Evolutionary conservation across 2,329 filamentous ascomycete genomes (phyloP).

Genomic region (Hypoxylon sp.): DNA sequence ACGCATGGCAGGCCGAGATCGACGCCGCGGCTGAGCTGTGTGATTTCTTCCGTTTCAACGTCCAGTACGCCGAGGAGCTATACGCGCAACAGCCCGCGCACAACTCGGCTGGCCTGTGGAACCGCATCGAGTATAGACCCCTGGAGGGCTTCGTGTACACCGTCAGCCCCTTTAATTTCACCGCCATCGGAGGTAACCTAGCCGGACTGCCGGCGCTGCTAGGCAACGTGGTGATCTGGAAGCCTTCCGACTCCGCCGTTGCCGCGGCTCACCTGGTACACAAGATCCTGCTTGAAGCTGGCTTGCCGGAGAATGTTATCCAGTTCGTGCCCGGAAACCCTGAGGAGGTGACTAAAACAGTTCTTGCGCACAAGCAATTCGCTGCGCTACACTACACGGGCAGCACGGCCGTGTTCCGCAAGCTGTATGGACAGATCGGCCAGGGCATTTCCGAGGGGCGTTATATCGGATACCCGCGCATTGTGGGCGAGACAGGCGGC

Average conservation of each 20-base stretch:
- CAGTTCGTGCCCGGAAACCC: slow-evolving; percentile 94
- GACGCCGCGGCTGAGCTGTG: slow-evolving; percentile 92
- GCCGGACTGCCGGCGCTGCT: slow-evolving; percentile 86
- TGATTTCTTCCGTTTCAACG: slow-evolving; percentile 95
- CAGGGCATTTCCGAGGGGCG: slow-evolving; percentile 83
- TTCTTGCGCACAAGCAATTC: slow-evolving; percentile 83
- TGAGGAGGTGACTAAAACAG: slow-evolving; percentile 83
- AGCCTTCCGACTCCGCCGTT: slow-evolving; percentile 91
- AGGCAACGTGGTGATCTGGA: slow-evolving; percentile 97
- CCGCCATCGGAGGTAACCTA: slow-evolving; percentile 91
- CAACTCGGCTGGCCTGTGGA: slow-evolving; percentile 89
- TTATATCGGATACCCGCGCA: slow-evolving; percentile 88
- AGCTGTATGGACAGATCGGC: slow-evolving; percentile 89
- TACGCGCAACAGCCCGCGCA: slow-evolving; percentile 90
- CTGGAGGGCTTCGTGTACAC: slow-evolving; percentile 97
- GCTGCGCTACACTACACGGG: slow-evolving; percentile 96
- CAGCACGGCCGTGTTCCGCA: slow-evolving; percentile 91
- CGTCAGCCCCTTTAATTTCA: slow-evolving; percentile 97
- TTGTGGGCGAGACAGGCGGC: slow-evolving; percentile 91
- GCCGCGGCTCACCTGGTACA: slow-evolving; percentile 94
- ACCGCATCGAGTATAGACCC: slow-evolving; percentile 88
- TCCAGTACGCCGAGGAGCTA: slow-evolving; percentile 92
- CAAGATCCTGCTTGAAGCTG: slow-evolving; percentile 91
- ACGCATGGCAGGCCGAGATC: slow-evolving; percentile 99
- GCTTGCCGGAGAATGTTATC: slow-evolving; percentile 89